phyloP scores from a whole-genome alignment of 1,139 yeast species.

The Suhomyces wounanorum region DNA sequence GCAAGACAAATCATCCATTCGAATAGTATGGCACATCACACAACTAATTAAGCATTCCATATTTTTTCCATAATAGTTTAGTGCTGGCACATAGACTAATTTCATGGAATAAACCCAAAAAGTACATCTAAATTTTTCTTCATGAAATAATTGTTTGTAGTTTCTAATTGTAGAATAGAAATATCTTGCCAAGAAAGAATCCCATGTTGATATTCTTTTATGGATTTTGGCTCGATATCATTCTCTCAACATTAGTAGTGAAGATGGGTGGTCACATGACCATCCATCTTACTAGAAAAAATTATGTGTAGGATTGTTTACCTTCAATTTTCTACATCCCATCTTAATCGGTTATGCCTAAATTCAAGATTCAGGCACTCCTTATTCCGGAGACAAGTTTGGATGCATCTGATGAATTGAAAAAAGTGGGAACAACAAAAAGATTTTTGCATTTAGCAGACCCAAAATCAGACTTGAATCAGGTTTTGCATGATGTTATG shows the following conservation, averaged over 20 bases:
- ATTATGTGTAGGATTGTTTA: not conserved
- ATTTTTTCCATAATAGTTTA: no score
- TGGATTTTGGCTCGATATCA: not conserved
- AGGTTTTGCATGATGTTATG: conserved; percentile 52
- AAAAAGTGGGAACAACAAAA: conserved; percentile 15
- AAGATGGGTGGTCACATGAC: not conserved
- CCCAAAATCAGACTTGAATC: conserved; percentile 43
- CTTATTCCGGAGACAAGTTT: conserved; percentile 33
- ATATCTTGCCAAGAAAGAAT: no score
- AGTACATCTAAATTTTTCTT: no score
- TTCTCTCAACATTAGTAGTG: not conserved
- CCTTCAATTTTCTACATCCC: not conserved
- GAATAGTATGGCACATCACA: not conserved
- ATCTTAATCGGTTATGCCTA: conserved; percentile 20
- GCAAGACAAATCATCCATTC: conserved; percentile 12
- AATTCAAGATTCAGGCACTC: conserved; percentile 41
- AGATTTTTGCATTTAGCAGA: conserved; percentile 62
- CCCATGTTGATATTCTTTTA: no score
- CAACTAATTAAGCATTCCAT: not conserved
- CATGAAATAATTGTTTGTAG: no score
- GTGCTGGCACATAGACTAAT: not conserved
- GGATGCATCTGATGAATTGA: conserved; percentile 18
- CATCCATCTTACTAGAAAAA: not conserved
- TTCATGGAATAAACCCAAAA: not conserved
- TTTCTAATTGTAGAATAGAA: no score